Evolutionary conservation across 1,284 basidiomycete genomes (phyloP).

Genomic region (Marasmius oreades): DNA sequence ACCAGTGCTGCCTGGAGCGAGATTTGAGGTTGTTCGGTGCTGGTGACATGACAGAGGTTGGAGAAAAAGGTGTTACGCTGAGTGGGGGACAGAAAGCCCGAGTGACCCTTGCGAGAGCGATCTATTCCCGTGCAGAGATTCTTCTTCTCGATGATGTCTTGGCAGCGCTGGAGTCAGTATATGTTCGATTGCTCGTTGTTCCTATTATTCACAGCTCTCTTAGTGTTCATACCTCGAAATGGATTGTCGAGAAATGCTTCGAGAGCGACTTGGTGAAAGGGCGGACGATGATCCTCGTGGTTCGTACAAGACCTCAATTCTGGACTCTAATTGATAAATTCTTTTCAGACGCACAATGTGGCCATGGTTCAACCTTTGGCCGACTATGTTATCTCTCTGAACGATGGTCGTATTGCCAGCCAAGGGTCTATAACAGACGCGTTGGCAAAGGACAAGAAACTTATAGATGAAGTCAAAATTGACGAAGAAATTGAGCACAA

Average conservation of each 20-base stretch:
- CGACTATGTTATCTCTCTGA: conserved; percentile 50
- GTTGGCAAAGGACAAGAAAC: conserved; percentile 29
- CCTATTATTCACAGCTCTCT: conserved; percentile 26
- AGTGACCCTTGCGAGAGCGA: conserved; percentile 68
- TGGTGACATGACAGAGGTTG: conserved; percentile 69
- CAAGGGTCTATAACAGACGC: conserved; percentile 38
- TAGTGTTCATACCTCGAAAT: conserved; percentile 62
- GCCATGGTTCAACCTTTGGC: conserved; percentile 52
- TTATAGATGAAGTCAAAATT: conserved; percentile 31
- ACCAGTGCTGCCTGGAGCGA: conserved; percentile 55
- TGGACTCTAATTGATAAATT: background rate
- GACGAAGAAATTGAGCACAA: conserved; percentile 31
- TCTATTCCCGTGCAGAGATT: conserved; percentile 61
- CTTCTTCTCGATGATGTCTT: conserved; percentile 65
- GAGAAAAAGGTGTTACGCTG: conserved; percentile 46
- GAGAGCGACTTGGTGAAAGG: conserved; percentile 63
- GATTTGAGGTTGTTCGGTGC: conserved; percentile 63
- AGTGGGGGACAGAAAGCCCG: conserved; percentile 71
- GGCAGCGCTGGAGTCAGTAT: conserved; percentile 46
- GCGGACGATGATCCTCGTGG: conserved; percentile 71
- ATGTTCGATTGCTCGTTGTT: background rate
- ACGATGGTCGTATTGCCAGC: conserved; percentile 39
- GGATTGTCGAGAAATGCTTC: conserved; percentile 76
- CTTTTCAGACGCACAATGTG: conserved; percentile 54
- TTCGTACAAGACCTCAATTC: conserved; percentile 34